Evolutionary conservation across 2,329 filamentous ascomycete genomes (phyloP), one percentile per base, ranked within the genome.

Genomic region (Zymoseptoria tritici): DNA sequence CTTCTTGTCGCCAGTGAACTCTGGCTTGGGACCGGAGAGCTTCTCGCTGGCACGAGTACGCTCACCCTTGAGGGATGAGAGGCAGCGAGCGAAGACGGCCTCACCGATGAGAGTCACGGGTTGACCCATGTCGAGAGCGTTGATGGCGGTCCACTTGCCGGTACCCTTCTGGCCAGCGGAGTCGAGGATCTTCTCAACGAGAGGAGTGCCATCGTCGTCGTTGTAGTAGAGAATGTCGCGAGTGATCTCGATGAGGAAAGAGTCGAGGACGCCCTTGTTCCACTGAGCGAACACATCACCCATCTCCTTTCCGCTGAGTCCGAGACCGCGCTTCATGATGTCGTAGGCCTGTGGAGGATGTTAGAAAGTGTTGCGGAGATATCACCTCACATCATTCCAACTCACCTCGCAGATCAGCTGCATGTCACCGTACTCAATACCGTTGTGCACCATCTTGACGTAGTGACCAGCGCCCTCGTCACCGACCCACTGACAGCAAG

Each of bases 381-480:
- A 19, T 9, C 36, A 20, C 49, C 9, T 16, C 52, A 36, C 55
- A 9, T 29, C 21, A 29, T 49, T 24, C 9, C 49, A 57, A 57
- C 85, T 71, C 80, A 96, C 93, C 87, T 99, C 94, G 80, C 89
- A 95, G 77, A 99, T 99, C 74, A 99, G 85, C 84, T 99, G 94
- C 94, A 99, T 99, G 82, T 99, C 94, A 86, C 94, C 94, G 78
- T 99, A 99, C 83, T 99, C 94, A 73, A 99, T 99, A 85, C 94
- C 94, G 81, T 99, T 99, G 88, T 99, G 94, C 66, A 99, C 94
- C 94, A 99, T 99, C 90, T 99, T 99, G 83, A 99, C 93, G 84
- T 97, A 99, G 87, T 99, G 94, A 72, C 94, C 94, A 80, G 94
- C 90, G 86, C 94, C 94, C 79, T 97, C 91, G 80, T 97, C 94